Base-by-base conservation (phyloP, 768 basidiomycete species). In the Chalciporus pseudorubinellus region DNA sequence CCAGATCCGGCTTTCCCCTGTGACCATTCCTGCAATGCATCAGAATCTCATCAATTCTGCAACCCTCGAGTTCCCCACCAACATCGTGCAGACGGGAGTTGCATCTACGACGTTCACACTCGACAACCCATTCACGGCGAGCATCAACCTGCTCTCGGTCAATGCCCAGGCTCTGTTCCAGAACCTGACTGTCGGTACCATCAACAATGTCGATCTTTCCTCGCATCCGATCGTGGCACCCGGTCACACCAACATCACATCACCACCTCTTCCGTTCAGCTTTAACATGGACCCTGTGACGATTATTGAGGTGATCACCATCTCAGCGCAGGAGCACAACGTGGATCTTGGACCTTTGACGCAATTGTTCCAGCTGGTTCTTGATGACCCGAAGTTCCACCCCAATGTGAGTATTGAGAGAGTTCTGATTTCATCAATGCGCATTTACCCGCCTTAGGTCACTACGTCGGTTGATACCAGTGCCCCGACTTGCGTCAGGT, bases 91-190 rank as follows among this genome's bases (percentile, higher is more conserved):
- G 55, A 87, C 81, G 1, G 83, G 82, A 12, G 64, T 84, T 18
- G 84, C 84, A 2, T 73, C 74, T n/a, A 71, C 79, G 5, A 69
- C 78, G 1, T 85, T 88, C 61, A 73, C 69, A 1, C 72, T 89
- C 24, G 69, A 73, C 18, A 86, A 89, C 59, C 85, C 85, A 0
- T 89, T 89, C 69, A 87, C 84, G 0, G 84, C 87, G 16, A 80
- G 79, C 60, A 80, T 89, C 64, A 84, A 82, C 61, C 65, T 89
- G 14, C 62, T 84, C n/a, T 63, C 71, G 40, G 66, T 89, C 16
- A 69, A 67, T 2, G 78, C 85, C 1, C 77, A 68, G 6, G 86
- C 80, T 0, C 77, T 74, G 0, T 85, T 77, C 71, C 74, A 78
- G 19, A 75, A 73, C 41, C 60, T 88, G 38, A 74, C 74, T 1